Base-by-base conservation (phyloP, 1,139 yeast genomes). In the Kodamaea fungicola region DNA sequence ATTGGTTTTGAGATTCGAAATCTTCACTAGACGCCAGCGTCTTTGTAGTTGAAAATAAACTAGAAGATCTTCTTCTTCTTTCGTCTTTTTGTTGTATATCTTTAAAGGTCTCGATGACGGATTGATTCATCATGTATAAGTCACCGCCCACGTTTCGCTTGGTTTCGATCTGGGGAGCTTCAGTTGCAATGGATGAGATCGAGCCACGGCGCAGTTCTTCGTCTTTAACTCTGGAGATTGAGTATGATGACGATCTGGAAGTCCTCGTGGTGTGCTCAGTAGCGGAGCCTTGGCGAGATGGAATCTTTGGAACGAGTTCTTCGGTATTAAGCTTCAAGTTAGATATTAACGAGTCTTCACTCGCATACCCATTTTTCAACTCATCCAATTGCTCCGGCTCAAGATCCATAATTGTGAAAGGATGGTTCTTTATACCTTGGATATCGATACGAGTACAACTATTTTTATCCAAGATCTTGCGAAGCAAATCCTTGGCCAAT, bases 381-480 rank as follows among this genome's bases (percentile, higher is more conserved):
- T 51, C 55, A 35, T 62, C 69, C 30, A 62, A 68, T 37, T 69
- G 45, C 38, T 68, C 70, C 16, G 64, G 54, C 12, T 77, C 74
- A 45, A 86, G 62, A 26, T 80, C 89, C 60, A 78, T 70, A 24
- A 76, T 54, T 7, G 87, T 77, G 63, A 95, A 89, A 0, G 90
- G 86, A 59, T 92, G 97, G 7, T 62, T 62, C 57, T 90, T 92
- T 43, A 90, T 83, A 22, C 83, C 88, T 12, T 68, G 61, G 26
- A 92, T 80, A 21, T 80, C 82, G 25, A 85, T 76, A 53, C 99
- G 74, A 30, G 74, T 64, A 2, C 61, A 52, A 1, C 95, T 89
- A 53, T 88, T 76, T 53, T 89, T 92, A 35, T 76, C 79, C 32
- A 94, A 68, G 50, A 94, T 55, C 49, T 74, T 74, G 2, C 56